These are phyloP conservation scores for Nannochloris sp. DNA, from an alignment of 139 green algal genomes.

Conservation along the genomic window DNA sequence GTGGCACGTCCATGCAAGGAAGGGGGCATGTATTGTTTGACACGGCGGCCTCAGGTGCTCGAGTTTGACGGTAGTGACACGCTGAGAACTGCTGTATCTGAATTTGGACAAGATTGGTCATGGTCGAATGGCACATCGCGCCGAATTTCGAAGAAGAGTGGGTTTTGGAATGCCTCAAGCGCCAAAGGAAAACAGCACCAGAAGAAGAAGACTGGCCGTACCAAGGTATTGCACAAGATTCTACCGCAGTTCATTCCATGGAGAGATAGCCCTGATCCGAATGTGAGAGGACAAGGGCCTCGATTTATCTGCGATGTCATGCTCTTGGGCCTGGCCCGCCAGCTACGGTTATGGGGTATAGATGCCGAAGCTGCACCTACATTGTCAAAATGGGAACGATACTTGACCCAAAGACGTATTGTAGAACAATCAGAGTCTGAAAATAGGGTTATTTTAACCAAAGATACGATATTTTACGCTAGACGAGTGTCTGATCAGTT, in stretches of 20 bases:
- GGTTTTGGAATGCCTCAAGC: no score
- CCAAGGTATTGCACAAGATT: not conserved
- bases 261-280: slow-evolving; percentile 8
- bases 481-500: slow-evolving; percentile 7
- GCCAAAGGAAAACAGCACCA: no score
- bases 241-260: slow-evolving; percentile 16
- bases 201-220: not conserved
- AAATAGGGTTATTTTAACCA: slow-evolving; percentile 37
- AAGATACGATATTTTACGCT: slow-evolving; percentile 29
- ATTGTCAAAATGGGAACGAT: slow-evolving; percentile 7
- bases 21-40: no score
- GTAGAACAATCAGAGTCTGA: slow-evolving; percentile 29
- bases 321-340: slow-evolving; percentile 37
- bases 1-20: no score
- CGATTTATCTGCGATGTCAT: slow-evolving; percentile 43
- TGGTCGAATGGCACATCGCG: no score
- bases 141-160: no score
- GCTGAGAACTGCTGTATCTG: no score
- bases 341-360: slow-evolving; percentile 43
- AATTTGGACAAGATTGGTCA: no score
- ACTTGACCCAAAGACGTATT: slow-evolving; percentile 13
- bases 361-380: slow-evolving; percentile 22
- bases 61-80: no score
- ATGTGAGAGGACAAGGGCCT: not conserved
- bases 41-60: no score